Base-by-base conservation (phyloP, 2,329 filamentous ascomycete species). In the Hansfordia pulvinata region DNA sequence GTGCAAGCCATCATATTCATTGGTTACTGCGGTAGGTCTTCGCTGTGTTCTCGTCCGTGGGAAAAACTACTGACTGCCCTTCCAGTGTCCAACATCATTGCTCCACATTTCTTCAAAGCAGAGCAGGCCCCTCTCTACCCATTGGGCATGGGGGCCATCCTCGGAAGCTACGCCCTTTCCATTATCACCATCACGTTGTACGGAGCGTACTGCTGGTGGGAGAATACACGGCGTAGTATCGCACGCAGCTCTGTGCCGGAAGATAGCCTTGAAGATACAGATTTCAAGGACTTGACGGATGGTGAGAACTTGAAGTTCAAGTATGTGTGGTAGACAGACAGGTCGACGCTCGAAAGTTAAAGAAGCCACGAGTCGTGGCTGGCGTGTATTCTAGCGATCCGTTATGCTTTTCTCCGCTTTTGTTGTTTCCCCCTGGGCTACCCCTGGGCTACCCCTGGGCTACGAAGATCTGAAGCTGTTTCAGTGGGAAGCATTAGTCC, bases 1-100 rank as follows among this genome's bases (percentile, higher is more conserved):
- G 57, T 64, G 17, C 60, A 60, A 5, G 61, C 60, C 2, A 31
- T 64, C 11, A 54, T 59, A 27, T 39, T 63, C 23, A 57, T 64
- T n/a, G n/a, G n/a, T n/a, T n/a, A n/a, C n/a, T n/a, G n/a, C n/a
- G n/a, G n/a, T n/a, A n/a, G n/a, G n/a, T n/a, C n/a, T n/a, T n/a
- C n/a, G n/a, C n/a, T n/a, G n/a, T n/a, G n/a, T n/a, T n/a, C n/a
- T n/a, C n/a, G n/a, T n/a, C n/a, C n/a, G n/a, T n/a, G n/a, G n/a
- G n/a, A n/a, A n/a, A n/a, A n/a, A n/a, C n/a, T n/a, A n/a, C n/a
- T n/a, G n/a, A n/a, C n/a, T n/a, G n/a, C n/a, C n/a, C n/a, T n/a
- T n/a, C n/a, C n/a, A n/a, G 22, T 48, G 0, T 49, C 48, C 2
- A 60, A 58, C 25, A 54, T 60, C 25, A 46, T 58, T 4, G 53